Evolutionary conservation across 768 basidiomycete species (phyloP), one percentile per base, ranked within the genome.

Genomic region (Collybia sordida): DNA sequence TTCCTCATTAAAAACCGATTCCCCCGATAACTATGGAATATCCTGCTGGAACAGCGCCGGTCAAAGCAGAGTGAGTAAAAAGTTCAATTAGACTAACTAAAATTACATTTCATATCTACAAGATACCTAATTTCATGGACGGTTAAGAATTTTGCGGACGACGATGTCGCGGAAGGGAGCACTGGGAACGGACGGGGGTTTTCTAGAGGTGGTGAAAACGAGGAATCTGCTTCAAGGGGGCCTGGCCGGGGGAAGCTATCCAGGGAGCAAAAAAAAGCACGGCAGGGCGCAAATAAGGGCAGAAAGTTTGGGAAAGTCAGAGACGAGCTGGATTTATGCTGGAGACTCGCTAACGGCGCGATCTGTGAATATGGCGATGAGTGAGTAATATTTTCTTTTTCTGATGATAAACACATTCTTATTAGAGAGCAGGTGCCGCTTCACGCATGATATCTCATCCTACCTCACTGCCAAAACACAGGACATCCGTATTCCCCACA

Each of bases 271-370:
- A 86, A 81, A 65, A 90, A 90, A 65, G 81, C 85, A 9, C 78
- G 82, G 52, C 73, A 81, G 25, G 94, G 94, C 2, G 83, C 85
- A 51, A 97, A 96, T 66, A 95, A 93, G 63, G 86, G 82, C 11
- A 69, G 95, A 36, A 77, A 83, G 12, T 94, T 93, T 65, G 83
- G 78, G 15, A 87, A 87, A 61, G 74, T 89, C 15, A 75, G 81
- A 46, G 94, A 95, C 60, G 88, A 89, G 38, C 68, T 92, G 2
- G 85, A 92, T 27, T 70, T 98, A 22, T 98, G 95, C 68, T 88
- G 85, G 80, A 80, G 77, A 45, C 69, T 93, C 45, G 93, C 91
- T 2, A 81, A 75, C 45, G 89, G 86, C 0, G 70, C 74, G 27
- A 58, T 72, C 6, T 97, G 94, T 61, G 85, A 88, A 54, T 82